These are phyloP conservation scores for Pyrenula massariospora DNA, from an alignment of 495 filamentous ascomycete genomes.

Conservation along the genomic window DNA sequence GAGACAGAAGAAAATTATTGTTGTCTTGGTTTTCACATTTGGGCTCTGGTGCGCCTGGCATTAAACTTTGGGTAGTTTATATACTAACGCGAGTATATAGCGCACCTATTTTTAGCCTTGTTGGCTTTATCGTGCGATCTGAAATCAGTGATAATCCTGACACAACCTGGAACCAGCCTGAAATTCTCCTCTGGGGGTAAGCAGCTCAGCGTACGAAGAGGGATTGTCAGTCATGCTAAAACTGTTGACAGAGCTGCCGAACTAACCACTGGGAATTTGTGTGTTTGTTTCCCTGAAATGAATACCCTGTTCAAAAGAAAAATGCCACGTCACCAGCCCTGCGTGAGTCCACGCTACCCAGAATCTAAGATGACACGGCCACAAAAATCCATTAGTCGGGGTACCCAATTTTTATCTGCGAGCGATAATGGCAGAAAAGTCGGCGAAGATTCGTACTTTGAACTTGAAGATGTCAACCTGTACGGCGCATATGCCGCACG, in stretches of 20 bases:
- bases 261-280: constrained; percentile 10
- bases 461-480: constrained; percentile 4
- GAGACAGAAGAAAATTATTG: constrained; percentile 12
- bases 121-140: constrained; percentile 14
- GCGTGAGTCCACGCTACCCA: not conserved
- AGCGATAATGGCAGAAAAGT: constrained; percentile 1
- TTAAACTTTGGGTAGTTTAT: not conserved
- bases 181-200: constrained; percentile 14
- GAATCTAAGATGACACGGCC: not conserved
- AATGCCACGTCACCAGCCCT: not conserved
- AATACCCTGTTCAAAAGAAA: constrained; percentile 7
- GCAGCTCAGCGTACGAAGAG: not conserved
- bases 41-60: constrained; percentile 18
- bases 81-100: constrained; percentile 5
- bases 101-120: constrained; percentile 15
- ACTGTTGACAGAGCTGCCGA: constrained; percentile 1
- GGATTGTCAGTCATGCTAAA: not conserved
- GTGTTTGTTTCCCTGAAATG: constrained; percentile 11
- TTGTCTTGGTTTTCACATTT: constrained; percentile 22
- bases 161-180: constrained; percentile 13
- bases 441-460: constrained; percentile 2
- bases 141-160: constrained; percentile 11
- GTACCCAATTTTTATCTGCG: not conserved
- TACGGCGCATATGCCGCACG: constrained; percentile 1
- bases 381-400: not conserved